Base-by-base conservation (phyloP, 192 early-diverging fungal genomes). In the Rhizophlyctis rosea region DNA sequence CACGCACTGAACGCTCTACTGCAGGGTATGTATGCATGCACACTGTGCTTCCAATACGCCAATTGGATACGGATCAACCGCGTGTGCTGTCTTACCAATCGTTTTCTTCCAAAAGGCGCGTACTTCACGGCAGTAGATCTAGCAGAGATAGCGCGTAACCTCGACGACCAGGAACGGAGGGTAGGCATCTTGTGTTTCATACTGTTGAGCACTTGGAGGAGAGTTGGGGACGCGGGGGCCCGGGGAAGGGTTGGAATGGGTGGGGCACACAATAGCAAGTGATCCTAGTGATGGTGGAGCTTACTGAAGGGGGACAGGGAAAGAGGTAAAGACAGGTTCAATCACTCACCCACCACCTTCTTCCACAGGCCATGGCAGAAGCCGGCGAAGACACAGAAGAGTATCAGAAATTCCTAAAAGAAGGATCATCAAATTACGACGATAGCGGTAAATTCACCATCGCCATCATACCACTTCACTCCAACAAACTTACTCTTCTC, bases 101-200 rank as follows among this genome's bases (percentile, higher is more conserved):
- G 18, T 18, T 44, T 44, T 44, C 7, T 18, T 44, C 9, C 9
- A 7, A 44, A 7, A 44, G 87, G 87, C 25, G 58, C 74, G 5
- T 90, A 89, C 58, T 91, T 89, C 55, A 86, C 88, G 2, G 85
- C 90, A 3, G 83, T 90, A 7, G 90, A 92, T 72, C 65, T 92
- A 13, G 81, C 86, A 24, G 77, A 81, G 27, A 76, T 92, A 36
- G 90, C 85, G 24, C 65, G 76, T 25, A 77, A 88, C 39, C 68
- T 92, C 23, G 90, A 92, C 71, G 64, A 63, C 4, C 64, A 62
- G 39, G 90, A 92, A 68, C 77, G 67, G 32, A 59, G 56, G 21
- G 79, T 78, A 70, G 11, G 62, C 55, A 57, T 32, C 34, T n/a
- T n/a, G 7, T 24, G 55, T 13, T 57, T 25, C 55, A 33, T 25